Conservation (phyloP, 768 basidiomycete species). For the Termitomyces sp. region DNA sequence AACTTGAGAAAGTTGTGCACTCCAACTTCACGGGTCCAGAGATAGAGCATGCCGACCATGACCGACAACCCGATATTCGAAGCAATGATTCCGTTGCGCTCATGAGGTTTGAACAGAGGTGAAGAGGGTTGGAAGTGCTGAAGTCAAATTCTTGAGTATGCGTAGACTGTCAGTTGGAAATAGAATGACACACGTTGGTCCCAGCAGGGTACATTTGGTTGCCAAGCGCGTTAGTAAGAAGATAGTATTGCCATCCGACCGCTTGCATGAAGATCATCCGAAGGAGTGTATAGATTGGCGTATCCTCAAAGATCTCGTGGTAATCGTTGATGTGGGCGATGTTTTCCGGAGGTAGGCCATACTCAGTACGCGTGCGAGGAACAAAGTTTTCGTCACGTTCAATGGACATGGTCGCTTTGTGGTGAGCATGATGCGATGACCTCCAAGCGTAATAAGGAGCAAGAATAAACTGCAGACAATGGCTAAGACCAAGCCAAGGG, state of each 20-base stretch:
- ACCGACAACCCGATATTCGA: slow-evolving; percentile 42
- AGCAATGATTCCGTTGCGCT: slow-evolving; percentile 38
- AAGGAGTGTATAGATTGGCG: slow-evolving; percentile 42
- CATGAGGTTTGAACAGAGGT: slow-evolving; percentile 44
- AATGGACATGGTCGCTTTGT: slow-evolving; percentile 65
- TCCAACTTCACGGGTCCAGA: slow-evolving; percentile 35
- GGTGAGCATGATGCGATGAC: slow-evolving; percentile 34
- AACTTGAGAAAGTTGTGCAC: slow-evolving; percentile 33
- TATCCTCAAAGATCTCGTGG: slow-evolving; percentile 50
- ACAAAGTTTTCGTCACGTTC: slow-evolving; percentile 79
- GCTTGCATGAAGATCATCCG: slow-evolving; percentile 46
- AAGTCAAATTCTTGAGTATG: too few species aligned
- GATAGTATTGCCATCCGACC: slow-evolving; percentile 49
- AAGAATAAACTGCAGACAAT: slow-evolving; percentile 36
- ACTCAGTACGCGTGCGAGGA: slow-evolving; percentile 44
- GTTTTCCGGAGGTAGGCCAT: slow-evolving; percentile 35
- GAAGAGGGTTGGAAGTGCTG: slow-evolving; percentile 50
- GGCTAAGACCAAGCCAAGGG: too few species aligned
- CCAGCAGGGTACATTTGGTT: slow-evolving; percentile 41
- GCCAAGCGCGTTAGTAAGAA: slow-evolving; percentile 43
- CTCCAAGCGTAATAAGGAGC: slow-evolving; percentile 70
- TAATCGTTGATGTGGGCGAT: slow-evolving; percentile 36
- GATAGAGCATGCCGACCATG: slow-evolving; percentile 35
- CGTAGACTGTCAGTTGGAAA: too few species aligned
- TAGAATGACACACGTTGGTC: slow-evolving; percentile 27